phyloP scores from a whole-genome alignment of 345 rosid species.

The Chamaenerion angustifolium region DNA sequence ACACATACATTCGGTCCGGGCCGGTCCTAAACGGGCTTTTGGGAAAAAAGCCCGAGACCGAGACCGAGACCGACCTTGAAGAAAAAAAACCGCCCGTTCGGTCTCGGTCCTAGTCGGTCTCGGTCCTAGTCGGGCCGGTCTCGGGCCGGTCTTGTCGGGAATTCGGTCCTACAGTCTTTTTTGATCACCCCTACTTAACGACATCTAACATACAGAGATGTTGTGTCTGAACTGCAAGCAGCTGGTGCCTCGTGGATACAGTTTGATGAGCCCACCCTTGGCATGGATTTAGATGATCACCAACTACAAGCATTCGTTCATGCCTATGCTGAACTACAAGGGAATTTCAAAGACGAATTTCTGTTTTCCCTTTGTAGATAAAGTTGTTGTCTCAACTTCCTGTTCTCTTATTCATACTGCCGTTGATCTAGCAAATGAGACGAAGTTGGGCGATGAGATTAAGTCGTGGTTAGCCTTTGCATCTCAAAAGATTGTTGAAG shows the following conservation, averaged over 20 bases:
- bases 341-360: neutral
- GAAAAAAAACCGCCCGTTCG: too few relatives aligned
- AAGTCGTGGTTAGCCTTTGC: slow-evolving; percentile 97
- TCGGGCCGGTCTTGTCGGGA: too few relatives aligned
- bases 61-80: too few relatives aligned
- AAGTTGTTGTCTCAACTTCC: slow-evolving; percentile 88
- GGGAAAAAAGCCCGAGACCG: too few relatives aligned
- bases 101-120: too few relatives aligned
- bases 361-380: slow-evolving; percentile 30
- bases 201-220: slow-evolving; percentile 45
- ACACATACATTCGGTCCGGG: too few relatives aligned
- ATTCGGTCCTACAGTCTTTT: too few relatives aligned
- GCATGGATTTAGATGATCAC: slow-evolving; percentile 71
- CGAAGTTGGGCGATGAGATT: slow-evolving; percentile 75
- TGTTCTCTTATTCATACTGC: slow-evolving; percentile 96
- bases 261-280: slow-evolving; percentile 84
- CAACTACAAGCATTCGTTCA: slow-evolving; percentile 60
- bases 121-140: too few relatives aligned
- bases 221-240: slow-evolving; percentile 68
- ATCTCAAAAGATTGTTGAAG: slow-evolving; percentile 91
- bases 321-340: slow-evolving; percentile 49
- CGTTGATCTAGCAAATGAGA: slow-evolving; percentile 82
- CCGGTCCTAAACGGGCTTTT: too few relatives aligned
- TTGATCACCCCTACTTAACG: too few relatives aligned
- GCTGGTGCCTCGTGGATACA: slow-evolving; percentile 97